Evolutionary conservation across 345 rosid genomes (phyloP).

Genomic region (Salix exigua): DNA sequence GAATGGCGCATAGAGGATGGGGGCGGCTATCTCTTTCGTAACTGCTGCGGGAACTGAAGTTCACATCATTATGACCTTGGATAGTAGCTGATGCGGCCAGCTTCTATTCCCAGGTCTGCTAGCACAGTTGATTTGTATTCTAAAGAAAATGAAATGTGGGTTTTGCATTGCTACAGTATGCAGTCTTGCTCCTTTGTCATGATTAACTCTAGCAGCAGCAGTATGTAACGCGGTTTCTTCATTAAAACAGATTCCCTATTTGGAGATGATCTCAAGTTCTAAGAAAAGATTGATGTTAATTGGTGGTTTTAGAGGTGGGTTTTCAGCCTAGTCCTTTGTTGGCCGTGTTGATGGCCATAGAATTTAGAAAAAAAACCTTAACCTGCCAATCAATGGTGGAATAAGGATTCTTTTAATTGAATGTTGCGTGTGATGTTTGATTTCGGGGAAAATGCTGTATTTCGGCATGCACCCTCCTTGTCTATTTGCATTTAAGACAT

Average conservation of each 20-base stretch:
- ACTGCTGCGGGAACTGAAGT: conserved; percentile 16
- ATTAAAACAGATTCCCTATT: no score
- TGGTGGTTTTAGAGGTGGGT: background rate
- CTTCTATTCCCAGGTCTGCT: background rate
- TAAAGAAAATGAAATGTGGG: conserved; percentile 10
- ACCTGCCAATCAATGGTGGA: background rate
- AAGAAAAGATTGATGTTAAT: background rate
- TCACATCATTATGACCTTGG: conserved; percentile 3
- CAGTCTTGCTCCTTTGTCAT: conserved; percentile 8
- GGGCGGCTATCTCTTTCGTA: conserved; percentile 7
- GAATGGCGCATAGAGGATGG: conserved; percentile 62
- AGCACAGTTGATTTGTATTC: conserved; percentile 15
- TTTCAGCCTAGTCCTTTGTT: no score
- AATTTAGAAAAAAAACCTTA: no score
- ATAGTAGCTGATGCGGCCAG: background rate
- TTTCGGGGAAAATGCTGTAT: background rate
- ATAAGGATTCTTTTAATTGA: background rate
- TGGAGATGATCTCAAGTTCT: background rate
- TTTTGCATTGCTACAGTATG: background rate
- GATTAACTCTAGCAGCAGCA: conserved; percentile 7
- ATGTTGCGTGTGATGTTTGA: background rate
- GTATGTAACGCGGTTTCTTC: background rate
- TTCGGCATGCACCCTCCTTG: background rate
- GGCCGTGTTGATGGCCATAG: background rate
- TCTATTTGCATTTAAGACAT: no score